Evolutionary conservation across 345 rosid species (phyloP).

Genomic region (Abelmoschus esculentus): DNA sequence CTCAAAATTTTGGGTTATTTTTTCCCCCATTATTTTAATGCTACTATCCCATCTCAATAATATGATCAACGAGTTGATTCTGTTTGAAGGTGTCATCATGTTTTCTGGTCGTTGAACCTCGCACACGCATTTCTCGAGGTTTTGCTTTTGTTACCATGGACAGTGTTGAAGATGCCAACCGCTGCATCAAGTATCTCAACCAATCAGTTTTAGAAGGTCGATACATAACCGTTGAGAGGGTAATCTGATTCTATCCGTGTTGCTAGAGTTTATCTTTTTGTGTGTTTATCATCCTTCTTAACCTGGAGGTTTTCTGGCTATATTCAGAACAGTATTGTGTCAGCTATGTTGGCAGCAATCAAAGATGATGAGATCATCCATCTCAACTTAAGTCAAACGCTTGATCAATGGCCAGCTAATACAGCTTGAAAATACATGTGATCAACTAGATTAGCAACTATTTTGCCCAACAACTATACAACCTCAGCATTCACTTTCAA

Average conservation of each 20-base stretch:
- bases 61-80: background rate
- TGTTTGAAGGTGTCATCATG: conserved; percentile 70
- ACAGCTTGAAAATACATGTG: conserved; percentile 94
- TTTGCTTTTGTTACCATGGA: conserved; percentile 96
- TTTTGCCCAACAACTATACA: conserved; percentile 73
- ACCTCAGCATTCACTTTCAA: conserved; percentile 86
- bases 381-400: conserved; percentile 83
- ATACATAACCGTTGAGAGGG: conserved; percentile 97
- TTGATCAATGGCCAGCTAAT: conserved; percentile 89
- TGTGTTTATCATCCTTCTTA: conserved; percentile 42
- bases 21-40: background rate
- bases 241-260: conserved; percentile 24
- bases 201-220: conserved; percentile 95
- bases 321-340: conserved; percentile 79
- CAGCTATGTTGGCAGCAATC: conserved; percentile 99
- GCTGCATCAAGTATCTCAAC: conserved; percentile 89
- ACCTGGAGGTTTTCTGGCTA: conserved; percentile 90
- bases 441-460: conserved; percentile 86
- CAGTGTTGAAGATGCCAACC: conserved; percentile 63
- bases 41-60: background rate
- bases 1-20: background rate
- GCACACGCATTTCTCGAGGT: conserved; percentile 88
- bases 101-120: conserved; percentile 93
- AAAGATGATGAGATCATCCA: conserved; percentile 85
- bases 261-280: conserved; percentile 13